phyloP scores from a whole-genome alignment of 495 filamentous ascomycete species.

The Trichocladium uniseriatum region DNA sequence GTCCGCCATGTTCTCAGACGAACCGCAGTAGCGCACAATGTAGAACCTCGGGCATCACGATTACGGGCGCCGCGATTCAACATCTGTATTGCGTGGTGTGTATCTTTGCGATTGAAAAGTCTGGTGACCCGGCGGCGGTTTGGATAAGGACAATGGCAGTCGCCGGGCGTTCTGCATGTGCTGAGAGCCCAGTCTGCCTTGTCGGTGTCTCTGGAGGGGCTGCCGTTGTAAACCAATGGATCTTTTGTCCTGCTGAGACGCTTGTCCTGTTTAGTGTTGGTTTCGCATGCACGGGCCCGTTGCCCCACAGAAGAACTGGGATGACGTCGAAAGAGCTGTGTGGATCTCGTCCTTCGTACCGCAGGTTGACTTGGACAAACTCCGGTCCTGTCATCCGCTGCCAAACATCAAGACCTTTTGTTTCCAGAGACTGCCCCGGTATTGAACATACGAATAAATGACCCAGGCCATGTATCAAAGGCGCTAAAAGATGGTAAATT shows the following conservation, averaged over 20 bases:
- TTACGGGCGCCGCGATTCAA: constrained; percentile 4
- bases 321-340: constrained; percentile 2
- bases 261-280: constrained; percentile 3
- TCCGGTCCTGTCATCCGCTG: too few relatives aligned
- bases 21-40: constrained; percentile 10
- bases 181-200: constrained; percentile 3
- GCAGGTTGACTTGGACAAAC: too few relatives aligned
- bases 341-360: too few relatives aligned
- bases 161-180: neutral
- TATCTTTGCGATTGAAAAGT: neutral
- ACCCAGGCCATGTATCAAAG: too few relatives aligned
- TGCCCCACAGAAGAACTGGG: neutral
- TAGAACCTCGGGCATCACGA: constrained; percentile 21
- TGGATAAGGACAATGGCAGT: neutral
- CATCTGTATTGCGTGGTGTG: constrained; percentile 3
- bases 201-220: neutral
- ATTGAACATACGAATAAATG: too few relatives aligned
- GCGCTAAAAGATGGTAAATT: too few relatives aligned
- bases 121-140: neutral
- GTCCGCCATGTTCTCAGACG: constrained; percentile 43
- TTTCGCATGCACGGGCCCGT: constrained; percentile 15
- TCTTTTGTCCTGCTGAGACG: constrained; percentile 9
- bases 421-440: too few relatives aligned
- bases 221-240: neutral
- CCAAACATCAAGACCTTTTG: too few relatives aligned